Base-by-base conservation (phyloP, 495 filamentous ascomycete genomes). In the Daldinia bambusicola region DNA sequence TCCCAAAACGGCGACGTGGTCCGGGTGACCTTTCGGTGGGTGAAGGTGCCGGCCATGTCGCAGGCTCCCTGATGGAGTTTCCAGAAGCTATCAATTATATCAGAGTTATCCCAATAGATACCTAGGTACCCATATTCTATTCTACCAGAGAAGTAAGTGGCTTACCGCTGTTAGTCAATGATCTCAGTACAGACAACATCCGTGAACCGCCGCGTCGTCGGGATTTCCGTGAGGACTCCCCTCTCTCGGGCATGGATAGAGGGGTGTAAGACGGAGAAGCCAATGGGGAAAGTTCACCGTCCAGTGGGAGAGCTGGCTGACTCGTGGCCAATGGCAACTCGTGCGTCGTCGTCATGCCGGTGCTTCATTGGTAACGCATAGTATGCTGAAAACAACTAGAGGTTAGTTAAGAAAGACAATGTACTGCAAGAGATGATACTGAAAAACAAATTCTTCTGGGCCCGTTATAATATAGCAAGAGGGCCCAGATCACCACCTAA, bases 81-180 rank as follows among this genome's bases (percentile, higher is more conserved):
- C 55, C 58, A 53, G 63, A 65, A 22, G 71, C 75, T 70, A 64
- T 16, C 10, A 41, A 43, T 36, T 62, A 26, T 20, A 26, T 72
- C 41, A 71, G 58, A 56, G 61, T 6, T 0, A 4, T 26, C 52
- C 34, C 8, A 22, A 12, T 12, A 3, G 1, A 18, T 58, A 8
- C 1, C 10, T 45, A 20, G n/a, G n/a, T n/a, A 26, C 26, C 26
- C 40, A 13, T 45, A 38, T 52, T 26, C 30, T 45, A 38, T 52
- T 26, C 30, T 41, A 6, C 9, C 34, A 32, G 50, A n/a, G 20
- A 26, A 14, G 40, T 51, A 51, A 14, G 40, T 51, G 48, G 60
- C 80, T 63, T 71, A 84, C 84, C 72, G 56, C 73, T 83, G 63
- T 81, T 83, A 14, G 80, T 83, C 43, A 85, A 72, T 16, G 83